These are phyloP conservation scores for Geranium brycei DNA, from an alignment of 345 rosid genomes.

Conservation along the genomic window DNA sequence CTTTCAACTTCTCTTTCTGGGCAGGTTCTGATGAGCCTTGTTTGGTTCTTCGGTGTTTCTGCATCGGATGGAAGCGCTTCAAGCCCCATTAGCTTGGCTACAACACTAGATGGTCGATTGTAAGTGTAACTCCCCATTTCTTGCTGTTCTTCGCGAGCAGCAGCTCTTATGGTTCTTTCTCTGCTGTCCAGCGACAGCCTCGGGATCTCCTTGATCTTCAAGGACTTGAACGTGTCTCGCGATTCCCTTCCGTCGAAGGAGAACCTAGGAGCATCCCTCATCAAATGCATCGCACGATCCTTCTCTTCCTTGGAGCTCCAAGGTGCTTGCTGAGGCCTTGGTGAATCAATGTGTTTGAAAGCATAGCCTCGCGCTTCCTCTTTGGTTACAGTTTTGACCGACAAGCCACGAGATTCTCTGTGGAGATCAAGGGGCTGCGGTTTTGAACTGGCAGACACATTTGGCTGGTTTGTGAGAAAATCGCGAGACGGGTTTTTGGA, in stretches of 20 bases:
- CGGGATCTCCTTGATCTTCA: slow-evolving; percentile 67
- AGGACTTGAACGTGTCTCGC: slow-evolving; percentile 36
- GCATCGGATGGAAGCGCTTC: slow-evolving; percentile 41
- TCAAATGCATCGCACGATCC: slow-evolving; percentile 20
- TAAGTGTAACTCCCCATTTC: slow-evolving; percentile 42
- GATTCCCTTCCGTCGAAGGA: slow-evolving; percentile 79
- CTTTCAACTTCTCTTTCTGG: slow-evolving; percentile 14
- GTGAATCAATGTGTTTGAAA: slow-evolving; percentile 52
- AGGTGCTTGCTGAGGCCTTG: no score
- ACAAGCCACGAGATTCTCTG: slow-evolving; percentile 43
- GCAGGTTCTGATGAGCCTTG: slow-evolving; percentile 10
- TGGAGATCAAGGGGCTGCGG: slow-evolving; percentile 37
- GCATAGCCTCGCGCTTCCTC: slow-evolving; percentile 21
- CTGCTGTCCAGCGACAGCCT: slow-evolving; percentile 85
- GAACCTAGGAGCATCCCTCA: slow-evolving; percentile 58
- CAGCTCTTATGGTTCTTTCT: slow-evolving; percentile 32
- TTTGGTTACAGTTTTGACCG: slow-evolving; percentile 24
- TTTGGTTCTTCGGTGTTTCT: slow-evolving; percentile 12
- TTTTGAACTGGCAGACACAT: not conserved
- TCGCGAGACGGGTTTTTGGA: slow-evolving; percentile 16
- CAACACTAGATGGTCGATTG: slow-evolving; percentile 51
- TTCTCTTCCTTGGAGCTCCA: no score
- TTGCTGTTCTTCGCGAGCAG: slow-evolving; percentile 23
- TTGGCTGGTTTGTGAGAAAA: slow-evolving; percentile 14
- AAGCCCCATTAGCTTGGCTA: slow-evolving; percentile 86